A percentile compares a stretch with the other conserved stretches of the same genome.
These are phyloP conservation scores for Hypomyces rosellus DNA, from an alignment of 2,329 filamentous ascomycete genomes.

Conservation along the genomic window DNA sequence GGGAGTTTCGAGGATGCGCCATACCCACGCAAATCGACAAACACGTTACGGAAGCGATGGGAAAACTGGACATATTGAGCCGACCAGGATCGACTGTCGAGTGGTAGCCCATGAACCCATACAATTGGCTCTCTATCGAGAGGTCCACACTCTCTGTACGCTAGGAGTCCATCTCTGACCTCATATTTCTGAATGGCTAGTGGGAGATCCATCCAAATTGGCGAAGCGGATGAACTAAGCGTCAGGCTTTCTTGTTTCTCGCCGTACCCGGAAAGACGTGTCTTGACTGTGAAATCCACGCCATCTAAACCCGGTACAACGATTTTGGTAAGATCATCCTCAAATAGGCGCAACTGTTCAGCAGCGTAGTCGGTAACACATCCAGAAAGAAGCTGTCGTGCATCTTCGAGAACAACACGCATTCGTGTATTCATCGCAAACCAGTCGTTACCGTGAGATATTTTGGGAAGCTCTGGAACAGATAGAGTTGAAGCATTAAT, in stretches of 20 bases:
- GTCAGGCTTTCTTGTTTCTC: neutral
- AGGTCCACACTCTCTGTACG: no score
- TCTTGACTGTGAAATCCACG: neutral
- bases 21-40: no score
- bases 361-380: conserved; percentile 2
- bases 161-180: no score
- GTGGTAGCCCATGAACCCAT: no score
- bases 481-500: neutral
- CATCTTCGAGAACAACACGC: conserved; percentile 1
- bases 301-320: neutral
- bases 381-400: neutral
- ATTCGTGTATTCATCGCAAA: neutral
- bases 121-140: no score
- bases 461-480: conserved; percentile 1
- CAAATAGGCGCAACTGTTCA: neutral
- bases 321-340: neutral
- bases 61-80: no score
- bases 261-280: neutral
- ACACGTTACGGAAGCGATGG: no score
- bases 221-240: no score
- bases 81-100: no score
- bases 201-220: no score
- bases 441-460: conserved; percentile 1
- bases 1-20: no score
- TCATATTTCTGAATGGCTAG: no score